Evolutionary conservation across 768 basidiomycete genomes (phyloP), one percentile per base, ranked within the genome.

Genomic region (Tylopilus subfusipes): DNA sequence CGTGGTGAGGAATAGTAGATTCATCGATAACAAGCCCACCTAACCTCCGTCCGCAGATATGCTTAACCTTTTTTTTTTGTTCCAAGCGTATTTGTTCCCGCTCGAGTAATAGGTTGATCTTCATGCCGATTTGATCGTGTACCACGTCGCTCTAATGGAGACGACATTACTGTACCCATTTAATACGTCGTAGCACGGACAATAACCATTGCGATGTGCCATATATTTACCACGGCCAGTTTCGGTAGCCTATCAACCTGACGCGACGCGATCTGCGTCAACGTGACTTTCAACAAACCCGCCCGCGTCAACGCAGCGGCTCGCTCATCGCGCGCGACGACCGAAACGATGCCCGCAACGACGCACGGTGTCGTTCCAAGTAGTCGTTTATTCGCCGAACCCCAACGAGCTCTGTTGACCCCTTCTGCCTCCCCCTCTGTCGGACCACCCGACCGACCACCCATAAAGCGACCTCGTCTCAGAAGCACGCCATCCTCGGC

Each of bases 381-480:
- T 24, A 22, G 5, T 5, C 65, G 48, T 38, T 29, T 56, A 31
- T 49, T 57, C 14, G 31, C 24, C 34, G 60, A 53, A 50, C 65
- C 66, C 3, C 51, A 18, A 2, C 54, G 61, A 36, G 42, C 42
- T 16, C 40, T 66, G 42, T 45, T 66, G 49, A 64, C 67, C 24
- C 69, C 67, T 4, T 69, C 65, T 22, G 59, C 63, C 18, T 69
- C 68, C 21, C 66, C 70, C 31, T 70, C 70, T 9, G 45, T 68
- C 4, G 58, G 52, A 27, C 65, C 66, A 36, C 66, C 69, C 43
- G 71, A 77, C 60, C 63, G 64, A 29, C 76, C 77, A 36, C 76
- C 78, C 24, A 42, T 71, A 14, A 85, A 85, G 68, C 78, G 77
- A 50, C 74, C 70, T 36, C 80, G 83, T 52, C 71, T 76, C 22